Evolutionary conservation across 2,329 filamentous ascomycete genomes (phyloP), one percentile per base, ranked within the genome.

Genomic region (Chrysosphaeria jannelii): DNA sequence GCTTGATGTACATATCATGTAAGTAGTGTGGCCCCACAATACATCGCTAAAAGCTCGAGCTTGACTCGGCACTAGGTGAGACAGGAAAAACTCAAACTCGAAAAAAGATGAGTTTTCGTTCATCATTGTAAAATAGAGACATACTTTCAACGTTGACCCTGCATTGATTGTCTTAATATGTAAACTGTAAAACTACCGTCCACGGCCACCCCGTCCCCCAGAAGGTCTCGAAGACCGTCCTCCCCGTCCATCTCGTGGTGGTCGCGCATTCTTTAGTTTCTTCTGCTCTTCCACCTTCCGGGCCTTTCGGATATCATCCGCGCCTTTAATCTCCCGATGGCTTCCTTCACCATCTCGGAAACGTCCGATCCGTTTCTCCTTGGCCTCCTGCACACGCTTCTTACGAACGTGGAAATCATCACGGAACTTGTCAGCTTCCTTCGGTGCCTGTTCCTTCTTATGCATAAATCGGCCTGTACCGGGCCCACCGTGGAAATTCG

Each of bases 341-440:
- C 67, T 79, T 26, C 70, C 70, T 34, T 52, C 57, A 15, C 67
- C 65, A 33, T 76, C 69, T 40, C 51, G 61, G 48, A 68, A 81
- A 30, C 61, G 57, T 23, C 71, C 74, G 14, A 76, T 46, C 11
- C 71, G 54, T 49, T 78, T 78, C 51, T 91, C 74, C 46, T 70
- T 71, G 21, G 81, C 79, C 39, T 78, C 78, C 10, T 65, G 63
- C 10, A 85, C 68, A 39, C 75, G 66, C 65, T 79, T 79, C 65
- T 85, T 90, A 48, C 72, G 67, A 40, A 66, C 64, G 32, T 88
- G 55, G 46, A 74, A 97, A 46, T 97, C 81, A 42, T 81, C 78
- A 29, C 85, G 59, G 44, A 60, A 81, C 47, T 72, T 81, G 51
- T 97, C 85, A 6, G 85, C 78, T 35, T 75, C 64, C 54, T 91